phyloP scores from a whole-genome alignment of 495 filamentous ascomycete genomes.

The Penicillium tannophilum region DNA sequence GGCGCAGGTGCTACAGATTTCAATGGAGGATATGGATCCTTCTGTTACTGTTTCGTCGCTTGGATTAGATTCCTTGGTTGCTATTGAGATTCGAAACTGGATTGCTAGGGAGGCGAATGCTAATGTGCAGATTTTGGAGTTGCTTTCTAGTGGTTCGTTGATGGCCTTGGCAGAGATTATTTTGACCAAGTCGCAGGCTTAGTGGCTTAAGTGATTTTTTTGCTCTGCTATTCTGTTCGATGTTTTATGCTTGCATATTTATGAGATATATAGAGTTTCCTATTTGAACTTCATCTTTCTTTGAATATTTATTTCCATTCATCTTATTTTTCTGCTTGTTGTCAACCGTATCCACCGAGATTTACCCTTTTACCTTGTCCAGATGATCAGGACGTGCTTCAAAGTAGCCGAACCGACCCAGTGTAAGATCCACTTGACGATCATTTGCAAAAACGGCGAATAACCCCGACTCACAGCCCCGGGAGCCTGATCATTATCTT shows the following conservation, averaged over 20 bases:
- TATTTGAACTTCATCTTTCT: not conserved
- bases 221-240: not conserved
- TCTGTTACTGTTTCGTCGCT: conserved; percentile 28
- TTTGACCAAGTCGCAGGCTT: conserved; percentile 31
- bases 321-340: too few species aligned
- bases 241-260: not conserved
- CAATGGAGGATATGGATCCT: conserved; percentile 36
- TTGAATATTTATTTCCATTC: not conserved
- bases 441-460: not conserved
- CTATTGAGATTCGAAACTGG: conserved; percentile 44
- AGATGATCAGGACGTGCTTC: not conserved
- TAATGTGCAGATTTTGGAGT: conserved; percentile 38
- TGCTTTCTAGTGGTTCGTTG: conserved; percentile 32
- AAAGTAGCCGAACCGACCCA: not conserved
- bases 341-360: too few species aligned
- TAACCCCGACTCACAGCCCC: not conserved
- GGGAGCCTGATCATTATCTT: not conserved
- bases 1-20: conserved; percentile 29
- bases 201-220: not conserved
- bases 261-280: not conserved
- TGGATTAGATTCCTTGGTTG: conserved; percentile 43
- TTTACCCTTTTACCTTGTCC: too few species aligned
- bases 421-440: not conserved
- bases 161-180: conserved; percentile 35
- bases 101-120: conserved; percentile 38